Evolutionary conservation across 2,329 filamentous ascomycete genomes (phyloP).

Genomic region (Emmonsia crescens): DNA sequence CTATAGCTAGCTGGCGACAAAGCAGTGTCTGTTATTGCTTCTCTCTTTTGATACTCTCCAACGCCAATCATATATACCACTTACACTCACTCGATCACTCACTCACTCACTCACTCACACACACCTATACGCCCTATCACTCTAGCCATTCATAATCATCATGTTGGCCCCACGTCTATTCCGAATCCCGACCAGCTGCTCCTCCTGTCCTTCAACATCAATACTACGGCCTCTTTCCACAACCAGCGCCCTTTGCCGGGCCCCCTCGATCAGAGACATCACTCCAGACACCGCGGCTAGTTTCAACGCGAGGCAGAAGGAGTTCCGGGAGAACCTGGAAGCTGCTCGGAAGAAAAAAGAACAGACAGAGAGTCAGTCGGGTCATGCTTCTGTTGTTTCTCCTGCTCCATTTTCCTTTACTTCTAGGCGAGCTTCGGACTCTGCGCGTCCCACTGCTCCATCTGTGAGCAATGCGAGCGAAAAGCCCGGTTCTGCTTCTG

Average conservation of each 20-base stretch:
- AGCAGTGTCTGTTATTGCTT: not conserved
- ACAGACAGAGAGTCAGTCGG: conserved; percentile 71
- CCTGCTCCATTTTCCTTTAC: conserved; percentile 27
- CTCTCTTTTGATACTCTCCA: not conserved
- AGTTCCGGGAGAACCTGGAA: conserved; percentile 73
- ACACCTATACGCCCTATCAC: not conserved
- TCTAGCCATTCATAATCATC: conserved; percentile 10
- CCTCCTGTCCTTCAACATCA: conserved; percentile 18
- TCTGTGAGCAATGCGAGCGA: conserved; percentile 36
- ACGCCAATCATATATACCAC: not conserved
- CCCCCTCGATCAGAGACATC: conserved; percentile 81
- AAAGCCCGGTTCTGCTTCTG: conserved; percentile 19
- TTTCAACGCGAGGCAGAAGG: conserved; percentile 75
- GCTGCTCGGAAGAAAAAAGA: conserved; percentile 65
- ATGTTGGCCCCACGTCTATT: conserved; percentile 41
- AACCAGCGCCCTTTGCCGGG: conserved; percentile 39
- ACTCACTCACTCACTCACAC: conserved; percentile 6
- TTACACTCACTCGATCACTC: conserved; percentile 6
- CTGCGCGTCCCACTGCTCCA: conserved; percentile 34
- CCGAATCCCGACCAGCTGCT: conserved; percentile 31
- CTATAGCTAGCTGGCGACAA: not conserved
- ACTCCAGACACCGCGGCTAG: conserved; percentile 57
- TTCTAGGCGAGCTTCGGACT: conserved; percentile 21
- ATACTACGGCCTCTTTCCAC: conserved; percentile 46
- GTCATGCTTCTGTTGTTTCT: conserved; percentile 38